These are phyloP conservation scores for Thyridium curvatum DNA, from an alignment of 2,329 filamentous ascomycete species.

Conservation along the genomic window DNA sequence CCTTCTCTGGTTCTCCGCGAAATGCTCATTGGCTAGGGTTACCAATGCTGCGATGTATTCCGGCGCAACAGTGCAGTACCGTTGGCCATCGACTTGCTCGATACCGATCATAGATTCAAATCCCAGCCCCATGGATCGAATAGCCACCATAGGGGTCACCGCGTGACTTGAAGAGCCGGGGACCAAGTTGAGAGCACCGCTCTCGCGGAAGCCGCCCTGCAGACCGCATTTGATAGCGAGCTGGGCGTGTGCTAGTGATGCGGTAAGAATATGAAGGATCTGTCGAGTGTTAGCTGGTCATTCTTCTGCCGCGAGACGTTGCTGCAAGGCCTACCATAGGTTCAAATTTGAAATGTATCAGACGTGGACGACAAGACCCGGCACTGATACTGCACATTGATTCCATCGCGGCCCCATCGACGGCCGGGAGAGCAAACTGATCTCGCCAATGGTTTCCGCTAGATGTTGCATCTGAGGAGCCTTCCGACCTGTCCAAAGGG, in stretches of 20 bases:
- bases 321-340: constrained; percentile 65
- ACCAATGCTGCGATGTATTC: constrained; percentile 63
- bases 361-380: constrained; percentile 15
- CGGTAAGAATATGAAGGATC: constrained; percentile 84
- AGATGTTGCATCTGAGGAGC: constrained; percentile 14
- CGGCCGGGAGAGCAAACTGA: too few relatives aligned
- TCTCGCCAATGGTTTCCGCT: too few relatives aligned
- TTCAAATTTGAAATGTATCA: constrained; percentile 87
- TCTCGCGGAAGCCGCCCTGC: constrained; percentile 83
- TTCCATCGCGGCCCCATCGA: too few relatives aligned
- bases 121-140: constrained; percentile 75
- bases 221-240: constrained; percentile 68
- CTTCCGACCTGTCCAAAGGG: constrained; percentile 39
- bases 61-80: constrained; percentile 51
- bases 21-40: constrained; percentile 67
- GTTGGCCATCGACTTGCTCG: constrained; percentile 23
- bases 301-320: neutral
- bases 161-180: constrained; percentile 2
- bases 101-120: constrained; percentile 77
- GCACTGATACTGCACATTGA: too few relatives aligned
- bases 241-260: constrained; percentile 70
- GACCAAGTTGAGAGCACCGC: constrained; percentile 67
- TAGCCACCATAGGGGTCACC: constrained; percentile 67
- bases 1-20: constrained; percentile 60
- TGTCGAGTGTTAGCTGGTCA: constrained; percentile 24